These are phyloP conservation scores for Tricholoma flavovirens DNA, from an alignment of 768 basidiomycete species.

Conservation along the genomic window DNA sequence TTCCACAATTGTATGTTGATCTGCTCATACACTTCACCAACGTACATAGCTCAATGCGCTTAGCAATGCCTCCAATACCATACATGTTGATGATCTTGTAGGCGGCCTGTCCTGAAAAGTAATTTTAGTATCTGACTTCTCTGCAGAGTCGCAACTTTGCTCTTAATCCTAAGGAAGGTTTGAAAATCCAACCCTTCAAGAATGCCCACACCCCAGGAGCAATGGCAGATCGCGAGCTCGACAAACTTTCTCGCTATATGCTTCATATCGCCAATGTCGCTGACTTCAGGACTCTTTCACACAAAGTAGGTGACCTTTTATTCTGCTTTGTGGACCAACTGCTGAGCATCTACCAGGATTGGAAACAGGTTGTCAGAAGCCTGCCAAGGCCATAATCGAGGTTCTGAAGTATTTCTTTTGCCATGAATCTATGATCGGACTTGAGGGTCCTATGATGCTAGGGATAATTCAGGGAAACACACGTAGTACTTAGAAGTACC, in stretches of 20 bases:
- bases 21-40: background rate
- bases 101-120: constrained; percentile 13
- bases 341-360: constrained; percentile 30
- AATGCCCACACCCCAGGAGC: constrained; percentile 64
- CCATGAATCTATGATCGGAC: background rate
- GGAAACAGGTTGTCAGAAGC: constrained; percentile 44
- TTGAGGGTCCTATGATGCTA: background rate
- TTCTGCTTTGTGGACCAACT: background rate
- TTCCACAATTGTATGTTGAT: constrained; percentile 66
- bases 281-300: constrained; percentile 61
- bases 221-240: constrained; percentile 63
- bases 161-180: constrained; percentile 75
- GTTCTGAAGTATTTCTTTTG: background rate
- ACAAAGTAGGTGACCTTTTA: constrained; percentile 47
- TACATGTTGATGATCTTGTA: constrained; percentile 85
- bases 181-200: constrained; percentile 81
- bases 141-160: constrained; percentile 77
- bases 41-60: background rate
- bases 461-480: no score
- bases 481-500: no score
- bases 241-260: constrained; percentile 60
- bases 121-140: background rate
- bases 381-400: constrained; percentile 21
- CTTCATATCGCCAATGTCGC: constrained; percentile 50
- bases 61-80: constrained; percentile 66